Percentiles rank a stretch among this genome's conserved stretches.
Conservation (phyloP, 1,284 basidiomycete genomes). For the Fomes fomentarius region DNA sequence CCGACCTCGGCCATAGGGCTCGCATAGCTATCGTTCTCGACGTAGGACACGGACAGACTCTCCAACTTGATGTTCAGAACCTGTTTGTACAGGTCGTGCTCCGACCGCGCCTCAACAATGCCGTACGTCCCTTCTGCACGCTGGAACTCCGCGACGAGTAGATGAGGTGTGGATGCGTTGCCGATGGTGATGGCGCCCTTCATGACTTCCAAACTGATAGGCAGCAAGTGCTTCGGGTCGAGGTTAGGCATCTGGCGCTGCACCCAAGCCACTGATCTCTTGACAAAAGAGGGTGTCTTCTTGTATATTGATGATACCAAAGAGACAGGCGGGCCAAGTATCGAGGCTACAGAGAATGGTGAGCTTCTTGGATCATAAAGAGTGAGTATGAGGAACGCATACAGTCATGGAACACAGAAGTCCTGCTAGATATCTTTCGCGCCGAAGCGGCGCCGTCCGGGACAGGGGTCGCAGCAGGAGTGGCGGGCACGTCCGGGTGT, state of each 20-base stretch:
- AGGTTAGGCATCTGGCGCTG: conserved; percentile 66
- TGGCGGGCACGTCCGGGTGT: conserved; percentile 40
- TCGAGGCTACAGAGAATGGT: conserved; percentile 23
- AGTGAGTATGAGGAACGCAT: conserved; percentile 7
- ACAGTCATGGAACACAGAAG: conserved; percentile 34
- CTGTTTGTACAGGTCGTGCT: conserved; percentile 81
- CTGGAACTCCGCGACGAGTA: conserved; percentile 81
- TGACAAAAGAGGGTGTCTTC: conserved; percentile 50
- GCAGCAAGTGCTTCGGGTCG: conserved; percentile 79
- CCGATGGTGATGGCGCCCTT: conserved; percentile 83
- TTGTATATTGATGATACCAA: conserved; percentile 32
- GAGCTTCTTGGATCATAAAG: too few species aligned
- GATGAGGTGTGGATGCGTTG: conserved; percentile 80
- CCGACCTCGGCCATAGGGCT: conserved; percentile 71
- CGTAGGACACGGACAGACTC: conserved; percentile 64
- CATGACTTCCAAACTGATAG: conserved; percentile 73
- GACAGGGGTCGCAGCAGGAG: conserved; percentile 25
- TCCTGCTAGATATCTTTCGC: conserved; percentile 36
- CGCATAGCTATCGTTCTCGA: conserved; percentile 79
- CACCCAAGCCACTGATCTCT: conserved; percentile 51
- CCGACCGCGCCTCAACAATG: conserved; percentile 76
- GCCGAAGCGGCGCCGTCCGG: conserved; percentile 30
- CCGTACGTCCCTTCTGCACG: conserved; percentile 78
- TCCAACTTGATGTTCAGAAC: conserved; percentile 72
- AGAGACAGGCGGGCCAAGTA: conserved; percentile 29